Evolutionary conservation across 2,329 filamentous ascomycete species (phyloP).

Genomic region (Elsinoe ampelina): DNA sequence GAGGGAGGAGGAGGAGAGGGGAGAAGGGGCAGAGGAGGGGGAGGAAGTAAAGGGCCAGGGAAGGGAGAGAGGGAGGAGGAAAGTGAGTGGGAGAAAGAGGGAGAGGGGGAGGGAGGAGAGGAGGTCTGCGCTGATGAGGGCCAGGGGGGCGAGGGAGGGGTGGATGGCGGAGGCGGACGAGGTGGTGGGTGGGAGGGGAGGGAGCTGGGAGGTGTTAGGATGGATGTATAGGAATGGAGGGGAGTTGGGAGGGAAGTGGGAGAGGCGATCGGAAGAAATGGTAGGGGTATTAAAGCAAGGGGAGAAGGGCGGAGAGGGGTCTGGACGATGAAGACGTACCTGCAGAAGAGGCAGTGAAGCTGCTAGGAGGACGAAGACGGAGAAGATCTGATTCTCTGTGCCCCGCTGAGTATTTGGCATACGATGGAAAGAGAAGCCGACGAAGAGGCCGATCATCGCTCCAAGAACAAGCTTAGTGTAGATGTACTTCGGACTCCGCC

Average conservation of each 20-base stretch:
- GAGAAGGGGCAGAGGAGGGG: too few species aligned
- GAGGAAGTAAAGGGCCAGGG: slow-evolving; percentile 32
- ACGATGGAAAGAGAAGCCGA: slow-evolving; percentile 6
- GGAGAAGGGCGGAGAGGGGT: slow-evolving; percentile 24
- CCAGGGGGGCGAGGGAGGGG: not conserved
- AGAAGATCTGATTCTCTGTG: not conserved
- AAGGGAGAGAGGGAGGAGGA: slow-evolving; percentile 39
- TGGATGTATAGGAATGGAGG: slow-evolving; percentile 32
- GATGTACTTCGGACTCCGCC: not conserved
- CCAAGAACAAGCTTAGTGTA: not conserved
- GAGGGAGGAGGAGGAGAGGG: too few species aligned
- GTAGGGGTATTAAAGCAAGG: slow-evolving; percentile 49
- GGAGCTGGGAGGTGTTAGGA: too few species aligned
- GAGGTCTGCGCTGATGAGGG: too few species aligned
- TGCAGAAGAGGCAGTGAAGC: not conserved
- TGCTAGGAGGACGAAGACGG: not conserved
- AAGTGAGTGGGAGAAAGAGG: slow-evolving; percentile 48
- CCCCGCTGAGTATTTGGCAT: not conserved
- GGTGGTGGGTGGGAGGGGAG: too few species aligned
- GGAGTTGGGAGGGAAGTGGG: slow-evolving; percentile 41
- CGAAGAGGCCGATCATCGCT: slow-evolving; percentile 15
- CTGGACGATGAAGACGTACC: not conserved
- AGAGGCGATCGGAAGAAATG: slow-evolving; percentile 49
- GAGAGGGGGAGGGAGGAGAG: slow-evolving; percentile 37
- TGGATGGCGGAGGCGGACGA: not conserved